These are phyloP conservation scores for Penicillium coprophilum DNA, from an alignment of 495 filamentous ascomycete genomes.

Conservation along the genomic window DNA sequence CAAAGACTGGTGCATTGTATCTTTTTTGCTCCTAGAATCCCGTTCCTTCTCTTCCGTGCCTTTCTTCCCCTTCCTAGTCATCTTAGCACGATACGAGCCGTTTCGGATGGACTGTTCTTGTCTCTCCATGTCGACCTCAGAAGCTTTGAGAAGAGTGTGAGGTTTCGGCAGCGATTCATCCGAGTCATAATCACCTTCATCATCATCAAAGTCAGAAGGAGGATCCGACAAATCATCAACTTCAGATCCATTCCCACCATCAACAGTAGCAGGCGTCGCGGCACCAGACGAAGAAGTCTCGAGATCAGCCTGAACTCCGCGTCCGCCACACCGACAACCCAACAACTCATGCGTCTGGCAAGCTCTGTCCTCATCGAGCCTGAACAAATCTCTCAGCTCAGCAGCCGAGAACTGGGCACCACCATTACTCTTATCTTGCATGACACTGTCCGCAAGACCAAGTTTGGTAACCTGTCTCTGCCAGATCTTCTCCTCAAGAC, in stretches of 20 bases:
- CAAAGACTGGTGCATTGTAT: conserved; percentile 56
- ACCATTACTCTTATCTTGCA: conserved; percentile 55
- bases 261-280: conserved; percentile 19
- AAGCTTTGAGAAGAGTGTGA: conserved; percentile 53
- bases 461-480: conserved; percentile 78
- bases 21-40: conserved; percentile 30
- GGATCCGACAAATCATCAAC: conserved; percentile 28
- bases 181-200: conserved; percentile 33
- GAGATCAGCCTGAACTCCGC: conserved; percentile 31
- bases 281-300: conserved; percentile 10
- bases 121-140: conserved; percentile 60
- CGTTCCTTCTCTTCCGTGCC: conserved; percentile 7
- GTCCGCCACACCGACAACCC: conserved; percentile 65
- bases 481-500: conserved; percentile 81
- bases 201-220: neutral
- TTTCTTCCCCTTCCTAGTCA: conserved; percentile 8
- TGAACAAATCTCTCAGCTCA: conserved; percentile 71
- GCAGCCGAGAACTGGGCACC: conserved; percentile 62
- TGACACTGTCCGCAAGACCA: conserved; percentile 65
- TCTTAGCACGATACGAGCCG: conserved; percentile 21
- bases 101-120: conserved; percentile 53
- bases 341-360: conserved; percentile 71
- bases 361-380: conserved; percentile 56
- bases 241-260: conserved; percentile 23
- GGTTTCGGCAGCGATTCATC: conserved; percentile 43